These are phyloP conservation scores for Chaetomium sp. DNA, from an alignment of 2,329 filamentous ascomycete species.

Conservation along the genomic window DNA sequence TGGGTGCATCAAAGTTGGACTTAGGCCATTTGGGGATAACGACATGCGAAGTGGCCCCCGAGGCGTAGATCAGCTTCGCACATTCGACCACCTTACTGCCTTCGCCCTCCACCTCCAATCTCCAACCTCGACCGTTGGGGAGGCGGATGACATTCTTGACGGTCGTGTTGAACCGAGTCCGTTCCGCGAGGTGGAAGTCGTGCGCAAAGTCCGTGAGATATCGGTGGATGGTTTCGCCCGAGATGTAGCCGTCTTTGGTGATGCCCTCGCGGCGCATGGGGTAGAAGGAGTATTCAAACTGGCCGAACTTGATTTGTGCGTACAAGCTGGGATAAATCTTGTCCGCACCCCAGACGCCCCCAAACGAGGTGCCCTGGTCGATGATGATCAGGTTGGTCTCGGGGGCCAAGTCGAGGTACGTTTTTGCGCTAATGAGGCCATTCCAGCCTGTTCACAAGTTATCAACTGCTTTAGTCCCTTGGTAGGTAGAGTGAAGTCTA, in stretches of 20 bases:
- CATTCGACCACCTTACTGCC: background rate
- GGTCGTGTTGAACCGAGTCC: background rate
- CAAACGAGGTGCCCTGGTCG: background rate
- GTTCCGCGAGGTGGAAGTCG: background rate
- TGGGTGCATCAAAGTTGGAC: constrained; percentile 1
- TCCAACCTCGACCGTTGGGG: background rate
- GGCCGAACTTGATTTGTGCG: constrained; percentile 6
- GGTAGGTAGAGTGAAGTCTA: background rate
- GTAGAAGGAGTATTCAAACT: constrained; percentile 7
- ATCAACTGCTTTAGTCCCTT: background rate
- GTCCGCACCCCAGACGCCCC: constrained; percentile 3
- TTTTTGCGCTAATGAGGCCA: constrained; percentile 6
- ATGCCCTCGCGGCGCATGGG: constrained; percentile 8
- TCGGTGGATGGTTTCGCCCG: background rate
- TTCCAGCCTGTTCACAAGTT: background rate
- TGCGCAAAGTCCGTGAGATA: constrained; percentile 1
- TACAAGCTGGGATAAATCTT: constrained; percentile 6
- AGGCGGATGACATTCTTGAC: background rate
- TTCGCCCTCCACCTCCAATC: background rate
- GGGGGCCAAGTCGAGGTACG: constrained; percentile 1
- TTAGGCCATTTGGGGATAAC: constrained; percentile 1
- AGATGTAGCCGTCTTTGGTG: background rate
- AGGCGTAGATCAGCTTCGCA: constrained; percentile 1
- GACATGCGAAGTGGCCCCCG: background rate
- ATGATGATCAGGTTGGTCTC: background rate